Conservation (phyloP, 495 filamentous ascomycete genomes). For the Glutinoglossum americanum region DNA sequence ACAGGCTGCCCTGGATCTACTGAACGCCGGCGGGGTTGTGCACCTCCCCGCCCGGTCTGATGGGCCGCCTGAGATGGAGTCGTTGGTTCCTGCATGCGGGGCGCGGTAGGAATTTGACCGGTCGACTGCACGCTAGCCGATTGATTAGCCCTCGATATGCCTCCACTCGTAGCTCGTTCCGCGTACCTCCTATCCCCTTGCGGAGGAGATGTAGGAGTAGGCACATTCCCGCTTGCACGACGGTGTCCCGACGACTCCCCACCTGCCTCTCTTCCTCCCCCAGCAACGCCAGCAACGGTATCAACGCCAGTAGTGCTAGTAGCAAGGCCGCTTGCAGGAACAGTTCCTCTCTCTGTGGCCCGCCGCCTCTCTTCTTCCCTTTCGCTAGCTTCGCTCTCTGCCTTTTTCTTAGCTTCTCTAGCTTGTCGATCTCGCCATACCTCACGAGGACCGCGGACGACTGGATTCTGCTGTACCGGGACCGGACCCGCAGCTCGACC, state of each 20-base stretch:
- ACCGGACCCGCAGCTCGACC: slow-evolving; percentile 26
- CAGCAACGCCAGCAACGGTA: slow-evolving; percentile 19
- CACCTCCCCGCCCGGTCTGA: background rate
- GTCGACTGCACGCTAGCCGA: slow-evolving; percentile 11
- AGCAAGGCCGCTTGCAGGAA: slow-evolving; percentile 30
- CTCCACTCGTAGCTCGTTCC: background rate
- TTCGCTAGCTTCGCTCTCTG: slow-evolving; percentile 34
- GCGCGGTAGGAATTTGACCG: slow-evolving; percentile 4
- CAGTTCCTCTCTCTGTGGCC: slow-evolving; percentile 26
- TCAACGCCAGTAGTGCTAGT: slow-evolving; percentile 31
- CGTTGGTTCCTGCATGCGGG: slow-evolving; percentile 9
- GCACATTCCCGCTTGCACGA: background rate
- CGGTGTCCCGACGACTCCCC: background rate
- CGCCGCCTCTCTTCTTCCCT: no score
- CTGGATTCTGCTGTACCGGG: slow-evolving; percentile 23
- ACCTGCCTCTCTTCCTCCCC: background rate
- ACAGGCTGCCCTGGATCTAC: slow-evolving; percentile 15
- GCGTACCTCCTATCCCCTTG: background rate
- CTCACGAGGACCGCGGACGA: slow-evolving; percentile 38
- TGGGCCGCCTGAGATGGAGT: slow-evolving; percentile 6
- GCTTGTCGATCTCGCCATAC: slow-evolving; percentile 54
- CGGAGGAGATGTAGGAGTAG: background rate
- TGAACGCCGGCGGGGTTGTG: slow-evolving; percentile 8
- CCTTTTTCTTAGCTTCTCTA: slow-evolving; percentile 42
- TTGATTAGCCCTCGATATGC: background rate